phyloP scores from a whole-genome alignment of 768 basidiomycete genomes.

The Amanita pallidorosea region DNA sequence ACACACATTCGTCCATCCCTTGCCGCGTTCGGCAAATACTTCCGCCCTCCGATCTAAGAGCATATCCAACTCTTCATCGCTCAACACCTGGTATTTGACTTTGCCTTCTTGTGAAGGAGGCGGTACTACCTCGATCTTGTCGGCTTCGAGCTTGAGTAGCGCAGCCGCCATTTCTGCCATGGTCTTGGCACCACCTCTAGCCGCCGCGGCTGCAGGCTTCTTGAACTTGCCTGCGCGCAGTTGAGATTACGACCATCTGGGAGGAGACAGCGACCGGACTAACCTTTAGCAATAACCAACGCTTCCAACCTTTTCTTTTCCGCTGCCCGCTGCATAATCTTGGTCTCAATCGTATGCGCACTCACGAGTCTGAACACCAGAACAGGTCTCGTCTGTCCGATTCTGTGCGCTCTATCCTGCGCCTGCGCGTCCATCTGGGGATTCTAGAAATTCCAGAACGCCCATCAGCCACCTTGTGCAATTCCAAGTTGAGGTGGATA shows the following conservation, averaged over 20 bases:
- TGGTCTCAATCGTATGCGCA: constrained; percentile 84
- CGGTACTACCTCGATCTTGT: constrained; percentile 82
- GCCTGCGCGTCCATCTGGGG: constrained; percentile 97
- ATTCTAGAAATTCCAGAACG: constrained; percentile 38
- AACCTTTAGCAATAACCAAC: constrained; percentile 89
- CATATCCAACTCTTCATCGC: constrained; percentile 69
- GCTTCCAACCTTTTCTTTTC: constrained; percentile 90
- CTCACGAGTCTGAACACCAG: constrained; percentile 83
- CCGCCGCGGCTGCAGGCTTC: constrained; percentile 46
- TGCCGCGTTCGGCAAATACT: constrained; percentile 59
- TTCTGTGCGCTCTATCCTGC: constrained; percentile 90
- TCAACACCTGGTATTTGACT: constrained; percentile 64
- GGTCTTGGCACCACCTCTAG: constrained; percentile 38
- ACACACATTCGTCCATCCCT: constrained; percentile 59
- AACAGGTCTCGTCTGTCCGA: constrained; percentile 88
- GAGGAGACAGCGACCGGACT: constrained; percentile 4
- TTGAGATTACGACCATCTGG: neutral
- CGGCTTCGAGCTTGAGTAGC: constrained; percentile 71
- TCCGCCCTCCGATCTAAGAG: constrained; percentile 72
- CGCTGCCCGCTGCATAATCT: constrained; percentile 79
- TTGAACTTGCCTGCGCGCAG: constrained; percentile 66
- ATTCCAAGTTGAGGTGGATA: neutral
- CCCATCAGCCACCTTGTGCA: neutral
- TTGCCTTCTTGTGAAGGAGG: constrained; percentile 38
- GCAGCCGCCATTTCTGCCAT: constrained; percentile 76